Conservation (phyloP, 2,329 filamentous ascomycete species). For the Arthrobotrys sphaeroides region DNA sequence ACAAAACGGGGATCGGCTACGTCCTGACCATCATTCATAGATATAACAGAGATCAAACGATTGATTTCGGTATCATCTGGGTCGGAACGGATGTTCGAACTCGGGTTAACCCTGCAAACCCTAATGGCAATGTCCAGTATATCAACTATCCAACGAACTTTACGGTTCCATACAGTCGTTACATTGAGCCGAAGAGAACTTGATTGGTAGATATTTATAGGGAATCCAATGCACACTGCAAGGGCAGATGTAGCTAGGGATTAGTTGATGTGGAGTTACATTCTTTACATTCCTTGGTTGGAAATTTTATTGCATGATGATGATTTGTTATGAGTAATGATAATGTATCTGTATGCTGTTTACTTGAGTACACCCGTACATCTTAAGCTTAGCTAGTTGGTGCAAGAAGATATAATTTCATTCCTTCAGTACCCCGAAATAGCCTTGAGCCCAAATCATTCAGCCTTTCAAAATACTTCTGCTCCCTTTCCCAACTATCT, state of each 20-base stretch:
- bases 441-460: too few species aligned
- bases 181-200: conserved; percentile 18
- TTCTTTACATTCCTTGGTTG: background rate
- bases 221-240: background rate
- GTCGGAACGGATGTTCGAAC: conserved; percentile 28
- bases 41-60: conserved; percentile 18
- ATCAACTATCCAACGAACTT: conserved; percentile 24
- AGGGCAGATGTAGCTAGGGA: background rate
- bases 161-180: conserved; percentile 12
- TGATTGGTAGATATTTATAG: background rate
- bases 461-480: too few species aligned
- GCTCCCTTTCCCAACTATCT: background rate
- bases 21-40: conserved; percentile 31
- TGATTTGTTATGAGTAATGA: conserved; percentile 1
- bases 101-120: conserved; percentile 24
- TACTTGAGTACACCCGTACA: background rate
- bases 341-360: background rate
- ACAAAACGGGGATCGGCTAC: conserved; percentile 16
- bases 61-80: conserved; percentile 29
- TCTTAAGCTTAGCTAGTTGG: background rate
- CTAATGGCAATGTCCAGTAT: conserved; percentile 35
- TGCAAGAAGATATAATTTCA: background rate
- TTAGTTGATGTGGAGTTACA: background rate
- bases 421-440: background rate
- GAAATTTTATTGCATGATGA: background rate